These are phyloP conservation scores for Geranium rotundifolium DNA, from an alignment of 345 rosid species.

Conservation along the genomic window DNA sequence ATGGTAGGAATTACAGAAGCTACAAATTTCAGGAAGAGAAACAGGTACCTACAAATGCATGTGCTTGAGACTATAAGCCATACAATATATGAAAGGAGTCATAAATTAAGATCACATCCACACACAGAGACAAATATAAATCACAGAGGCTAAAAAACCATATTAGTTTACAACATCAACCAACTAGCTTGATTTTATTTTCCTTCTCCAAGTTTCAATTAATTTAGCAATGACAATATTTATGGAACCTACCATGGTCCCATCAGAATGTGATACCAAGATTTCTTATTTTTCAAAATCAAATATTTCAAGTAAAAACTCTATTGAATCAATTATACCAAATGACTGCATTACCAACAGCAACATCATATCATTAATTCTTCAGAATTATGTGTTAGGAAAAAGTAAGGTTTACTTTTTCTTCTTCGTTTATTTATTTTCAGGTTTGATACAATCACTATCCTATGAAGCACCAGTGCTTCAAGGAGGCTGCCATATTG, in stretches of 20 bases:
- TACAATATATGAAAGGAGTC: background rate
- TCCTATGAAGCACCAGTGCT: no score
- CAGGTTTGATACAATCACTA: no score
- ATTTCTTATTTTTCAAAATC: background rate
- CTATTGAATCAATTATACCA: no score
- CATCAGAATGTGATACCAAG: background rate
- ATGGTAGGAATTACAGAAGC: slow-evolving; percentile 94
- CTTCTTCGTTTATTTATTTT: background rate
- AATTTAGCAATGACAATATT: no score
- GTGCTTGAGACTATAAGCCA: background rate
- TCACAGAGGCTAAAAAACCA: no score
- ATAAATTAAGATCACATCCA: background rate
- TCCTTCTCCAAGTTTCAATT: no score
- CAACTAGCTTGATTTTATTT: no score
- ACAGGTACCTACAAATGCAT: slow-evolving; percentile 54
- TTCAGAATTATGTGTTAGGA: background rate
- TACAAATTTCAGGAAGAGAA: slow-evolving; percentile 82
- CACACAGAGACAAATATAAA: no score
- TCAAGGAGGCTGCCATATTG: no score
- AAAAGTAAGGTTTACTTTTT: background rate
- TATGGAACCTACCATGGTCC: background rate
- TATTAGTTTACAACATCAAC: no score
- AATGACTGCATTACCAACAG: no score
- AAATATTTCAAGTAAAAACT: no score
- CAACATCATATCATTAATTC: background rate